Base-by-base conservation (phyloP, 2,329 filamentous ascomycete species). In the Ramichloridium luteum region DNA sequence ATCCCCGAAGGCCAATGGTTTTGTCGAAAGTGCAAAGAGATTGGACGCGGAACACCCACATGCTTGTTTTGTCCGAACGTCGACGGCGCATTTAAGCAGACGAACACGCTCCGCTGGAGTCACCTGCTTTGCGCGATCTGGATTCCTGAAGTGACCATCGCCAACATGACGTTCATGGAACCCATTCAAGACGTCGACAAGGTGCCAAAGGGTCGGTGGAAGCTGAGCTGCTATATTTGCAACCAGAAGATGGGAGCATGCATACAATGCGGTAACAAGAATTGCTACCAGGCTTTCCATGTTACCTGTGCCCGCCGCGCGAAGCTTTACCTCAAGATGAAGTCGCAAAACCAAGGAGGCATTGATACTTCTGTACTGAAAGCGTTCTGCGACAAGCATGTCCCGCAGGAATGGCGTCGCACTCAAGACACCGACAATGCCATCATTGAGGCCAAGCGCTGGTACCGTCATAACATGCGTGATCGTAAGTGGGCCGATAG, bases 61-160 rank as follows among this genome's bases (percentile, higher is more conserved):
- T 98, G 90, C 62, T 93, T 98, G 41, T 98, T 98, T 62, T 98
- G 90, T 51, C 90, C 90, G 1, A 96, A 96, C 53, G 90, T 82
- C 1, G 90, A 96, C 48, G 90, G 90, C 10, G 90, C 90, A 3
- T 98, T 98, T 65, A 98, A 98, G 57, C 90, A 96, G 59, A 96
- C 90, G 1, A 94, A 85, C 43, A 81, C 83, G 2, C 85, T 86
- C 3, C 90, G 93, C 60, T 98, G 90, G 90, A 83, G 88, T 15
- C 90, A 98, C 67, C 62, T 98, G 8, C 72, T 98, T 6, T 98
- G 90, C 53, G 84, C 90, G 17, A 90, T 96, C 64, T 98, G 90
- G 90, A 94, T 98, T 48, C 90, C 90, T 0, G 90, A 98, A 59
- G 84, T 96, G 5, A 88, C 83, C 3, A 73, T 98, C 30, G 90